Conservation (phyloP, 1,284 basidiomycete species). For the Coniferiporia weirii region DNA sequence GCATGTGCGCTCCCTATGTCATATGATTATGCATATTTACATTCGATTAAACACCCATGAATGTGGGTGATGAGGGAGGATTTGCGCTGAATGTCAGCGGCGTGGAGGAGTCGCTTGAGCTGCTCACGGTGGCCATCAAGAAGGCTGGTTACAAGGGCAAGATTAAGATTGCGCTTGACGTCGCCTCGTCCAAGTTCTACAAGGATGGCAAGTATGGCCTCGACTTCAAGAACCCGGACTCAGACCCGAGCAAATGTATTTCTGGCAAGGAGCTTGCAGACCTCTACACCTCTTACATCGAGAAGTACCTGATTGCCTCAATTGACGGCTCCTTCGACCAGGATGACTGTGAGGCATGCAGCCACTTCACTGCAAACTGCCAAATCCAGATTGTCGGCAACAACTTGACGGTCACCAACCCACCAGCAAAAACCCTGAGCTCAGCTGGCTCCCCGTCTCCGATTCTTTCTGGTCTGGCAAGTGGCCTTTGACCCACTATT, state of each 20-base stretch:
- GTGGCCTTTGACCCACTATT: too few species aligned
- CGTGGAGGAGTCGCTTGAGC: constrained; percentile 96
- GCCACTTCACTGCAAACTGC: constrained; percentile 77
- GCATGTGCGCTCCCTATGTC: too few species aligned
- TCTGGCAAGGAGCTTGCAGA: constrained; percentile 90
- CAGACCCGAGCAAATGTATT: constrained; percentile 95
- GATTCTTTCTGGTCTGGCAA: too few species aligned
- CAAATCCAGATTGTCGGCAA: constrained; percentile 94
- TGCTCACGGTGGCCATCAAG: constrained; percentile 93
- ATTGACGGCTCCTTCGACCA: constrained; percentile 99
- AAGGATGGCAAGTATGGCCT: constrained; percentile 99
- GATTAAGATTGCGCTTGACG: constrained; percentile 98
- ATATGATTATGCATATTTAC: not conserved
- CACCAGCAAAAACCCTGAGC: too few species aligned
- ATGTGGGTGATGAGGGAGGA: constrained; percentile 99
- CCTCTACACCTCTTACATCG: constrained; percentile 80
- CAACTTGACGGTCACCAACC: constrained; percentile 99
- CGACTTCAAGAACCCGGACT: constrained; percentile 99
- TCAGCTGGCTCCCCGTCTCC: too few species aligned
- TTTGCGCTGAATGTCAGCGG: constrained; percentile 98
- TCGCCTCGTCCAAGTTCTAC: constrained; percentile 99
- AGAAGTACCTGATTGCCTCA: constrained; percentile 95
- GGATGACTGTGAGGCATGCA: constrained; percentile 99
- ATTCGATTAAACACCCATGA: constrained; percentile 50
- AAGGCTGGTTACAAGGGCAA: constrained; percentile 98